A percentile compares a stretch with the other conserved stretches of the same genome.
Conservation (phyloP, 1,139 yeast genomes). For the Candida sp. region DNA sequence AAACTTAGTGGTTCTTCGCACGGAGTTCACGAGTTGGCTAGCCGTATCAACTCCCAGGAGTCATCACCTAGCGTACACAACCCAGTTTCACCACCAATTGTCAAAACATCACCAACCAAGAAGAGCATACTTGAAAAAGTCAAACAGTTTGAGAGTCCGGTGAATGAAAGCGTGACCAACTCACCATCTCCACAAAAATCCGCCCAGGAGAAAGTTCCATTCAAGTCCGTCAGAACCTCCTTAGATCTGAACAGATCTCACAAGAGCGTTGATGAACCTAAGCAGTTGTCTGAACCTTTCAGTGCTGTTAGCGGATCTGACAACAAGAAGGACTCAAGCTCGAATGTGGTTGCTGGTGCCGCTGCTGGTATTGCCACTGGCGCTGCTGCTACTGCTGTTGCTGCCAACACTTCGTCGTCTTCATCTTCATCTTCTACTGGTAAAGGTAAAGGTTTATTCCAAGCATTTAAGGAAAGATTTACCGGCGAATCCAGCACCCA, state of each 20-base stretch:
- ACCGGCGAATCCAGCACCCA: constrained; percentile 14
- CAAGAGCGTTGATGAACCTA: constrained; percentile 6
- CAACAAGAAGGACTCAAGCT: constrained; percentile 12
- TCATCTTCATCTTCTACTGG: constrained; percentile 6
- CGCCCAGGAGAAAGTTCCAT: constrained; percentile 4
- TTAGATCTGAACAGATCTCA: constrained; percentile 5
- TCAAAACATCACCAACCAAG: constrained; percentile 8
- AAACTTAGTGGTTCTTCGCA: constrained; percentile 16
- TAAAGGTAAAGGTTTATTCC: constrained; percentile 38
- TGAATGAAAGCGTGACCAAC: neutral
- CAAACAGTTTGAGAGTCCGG: constrained; percentile 40
- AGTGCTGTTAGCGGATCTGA: neutral
- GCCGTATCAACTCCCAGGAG: constrained; percentile 1
- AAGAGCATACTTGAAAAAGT: constrained; percentile 38
- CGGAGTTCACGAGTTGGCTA: constrained; percentile 4
- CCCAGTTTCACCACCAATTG: constrained; percentile 2
- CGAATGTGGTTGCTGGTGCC: constrained; percentile 7
- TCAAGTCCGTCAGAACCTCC: constrained; percentile 11
- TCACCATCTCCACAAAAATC: constrained; percentile 13
- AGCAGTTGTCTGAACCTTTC: constrained; percentile 22
- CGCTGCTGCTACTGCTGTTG: constrained; percentile 6
- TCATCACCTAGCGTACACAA: constrained; percentile 3
- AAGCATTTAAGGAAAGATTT: constrained; percentile 36
- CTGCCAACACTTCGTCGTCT: constrained; percentile 8
- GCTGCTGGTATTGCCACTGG: constrained; percentile 16